Evolutionary conservation across 495 filamentous ascomycete genomes (phyloP), one percentile per base, ranked within the genome.

Genomic region (Hyphodiscus hymeniophilus): DNA sequence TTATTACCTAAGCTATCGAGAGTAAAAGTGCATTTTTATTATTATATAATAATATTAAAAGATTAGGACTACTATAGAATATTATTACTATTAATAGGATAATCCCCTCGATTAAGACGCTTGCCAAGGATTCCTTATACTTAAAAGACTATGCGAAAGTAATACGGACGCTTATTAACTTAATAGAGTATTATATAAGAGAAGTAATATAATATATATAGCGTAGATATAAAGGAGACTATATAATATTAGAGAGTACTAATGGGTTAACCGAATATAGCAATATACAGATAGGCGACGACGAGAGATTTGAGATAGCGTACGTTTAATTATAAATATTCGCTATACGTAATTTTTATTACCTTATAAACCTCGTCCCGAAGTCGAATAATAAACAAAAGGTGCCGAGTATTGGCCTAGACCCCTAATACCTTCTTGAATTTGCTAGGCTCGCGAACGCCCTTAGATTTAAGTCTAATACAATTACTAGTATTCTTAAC

Each of bases 361-460:
- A 38, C 47, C 47, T 49, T 23, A 49, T 38, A 18, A 49, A 33
- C 20, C 47, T 49, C 36, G 35, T 41, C 47, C 47, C 47, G 36
- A 49, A 49, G 47, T 24, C 47, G 5, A 24, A 49, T 49, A 23
- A 23, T 21, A 49, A 49, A 42, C 36, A 49, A 16, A 49, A 49
- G 47, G 47, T 49, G 22, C 16, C 38, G 8, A 11, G 35, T 17
- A 42, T 49, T 30, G 47, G 47, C 2, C 47, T 38, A 42, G 47
- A 49, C 47, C 47, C 20, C 22, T 11, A 50, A 42, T 50, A 38
- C 10, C 47, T 15, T 18, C 47, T 12, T 11, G 47, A 18, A 16
- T 50, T 50, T 50, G 47, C 38, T 38, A 18, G 10, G 38, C 23
- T 42, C 21, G 47, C 47, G 10, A 35, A 42, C 12, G 47, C 36